These are phyloP conservation scores for Xerocomus spinulosus DNA, from an alignment of 768 basidiomycete genomes.

Conservation along the genomic window DNA sequence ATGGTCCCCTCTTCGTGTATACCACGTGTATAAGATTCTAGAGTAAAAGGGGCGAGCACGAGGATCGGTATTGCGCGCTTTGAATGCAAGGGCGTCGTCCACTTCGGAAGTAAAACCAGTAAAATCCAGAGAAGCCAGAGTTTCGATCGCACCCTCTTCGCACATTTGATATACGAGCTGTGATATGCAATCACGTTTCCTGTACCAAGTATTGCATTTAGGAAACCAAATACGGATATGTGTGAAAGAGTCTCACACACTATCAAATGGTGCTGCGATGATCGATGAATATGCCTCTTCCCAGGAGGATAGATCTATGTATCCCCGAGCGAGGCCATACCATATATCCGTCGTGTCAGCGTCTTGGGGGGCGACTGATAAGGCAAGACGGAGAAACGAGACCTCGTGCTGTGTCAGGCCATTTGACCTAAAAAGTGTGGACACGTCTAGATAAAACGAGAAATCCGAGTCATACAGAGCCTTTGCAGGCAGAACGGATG, in stretches of 20 bases:
- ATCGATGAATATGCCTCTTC: conserved; percentile 86
- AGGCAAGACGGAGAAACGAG: conserved; percentile 71
- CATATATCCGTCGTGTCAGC: conserved; percentile 67
- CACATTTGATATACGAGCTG: conserved; percentile 91
- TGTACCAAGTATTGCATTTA: conserved; percentile 31
- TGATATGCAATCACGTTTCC: conserved; percentile 77
- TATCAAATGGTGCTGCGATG: conserved; percentile 67
- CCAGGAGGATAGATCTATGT: conserved; percentile 67
- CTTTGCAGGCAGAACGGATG: conserved; percentile 54
- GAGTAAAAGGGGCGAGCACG: conserved; percentile 81
- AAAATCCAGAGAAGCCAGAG: conserved; percentile 79
- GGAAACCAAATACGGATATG: conserved; percentile 4
- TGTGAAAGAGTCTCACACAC: conserved; percentile 55
- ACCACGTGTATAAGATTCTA: conserved; percentile 92
- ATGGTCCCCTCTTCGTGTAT: conserved; percentile 82
- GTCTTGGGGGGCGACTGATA: conserved; percentile 57
- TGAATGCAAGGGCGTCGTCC: conserved; percentile 84
- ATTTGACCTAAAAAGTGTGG: conserved; percentile 65
- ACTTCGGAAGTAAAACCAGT: conserved; percentile 81
- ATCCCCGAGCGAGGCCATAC: conserved; percentile 72
- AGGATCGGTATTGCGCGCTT: conserved; percentile 91
- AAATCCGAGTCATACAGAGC: conserved; percentile 57
- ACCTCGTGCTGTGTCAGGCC: conserved; percentile 58
- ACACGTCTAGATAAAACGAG: conserved; percentile 73
- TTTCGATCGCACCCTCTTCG: conserved; percentile 76